Evolutionary conservation across 306 rosid species (phyloP).

Genomic region (cucumber (Cucumis sativus)): DNA sequence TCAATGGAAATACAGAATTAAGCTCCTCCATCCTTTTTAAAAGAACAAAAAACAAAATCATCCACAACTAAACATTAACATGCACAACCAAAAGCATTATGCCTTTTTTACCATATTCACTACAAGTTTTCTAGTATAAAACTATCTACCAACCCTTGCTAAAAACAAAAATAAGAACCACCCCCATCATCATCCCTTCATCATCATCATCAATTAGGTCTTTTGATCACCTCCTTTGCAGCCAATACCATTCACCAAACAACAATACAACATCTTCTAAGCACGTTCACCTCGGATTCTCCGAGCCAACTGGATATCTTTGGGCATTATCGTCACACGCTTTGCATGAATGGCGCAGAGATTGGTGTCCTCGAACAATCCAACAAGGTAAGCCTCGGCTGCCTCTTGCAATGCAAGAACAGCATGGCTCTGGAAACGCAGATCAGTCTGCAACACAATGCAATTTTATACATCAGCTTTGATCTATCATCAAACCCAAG

Average conservation of each 20-base stretch:
- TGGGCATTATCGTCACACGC: constrained; percentile 92
- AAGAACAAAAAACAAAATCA: background rate
- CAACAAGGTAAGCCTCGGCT: constrained; percentile 86
- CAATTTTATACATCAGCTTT: background rate
- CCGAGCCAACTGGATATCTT: constrained; percentile 86
- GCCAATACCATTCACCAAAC: constrained; percentile 18
- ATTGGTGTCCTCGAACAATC: constrained; percentile 84
- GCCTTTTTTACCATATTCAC: background rate
- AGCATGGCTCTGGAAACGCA: constrained; percentile 95
- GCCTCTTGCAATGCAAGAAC: constrained; percentile 90
- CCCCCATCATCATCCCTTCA: background rate
- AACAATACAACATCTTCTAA: constrained; percentile 7
- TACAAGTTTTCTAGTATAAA: background rate
- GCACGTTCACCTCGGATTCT: constrained; percentile 94
- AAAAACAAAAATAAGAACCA: background rate
- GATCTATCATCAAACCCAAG: background rate
- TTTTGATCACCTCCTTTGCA: constrained; percentile 23
- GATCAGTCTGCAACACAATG: constrained; percentile 48
- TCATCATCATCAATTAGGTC: background rate
- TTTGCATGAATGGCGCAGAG: constrained; percentile 88
- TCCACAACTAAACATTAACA: background rate
- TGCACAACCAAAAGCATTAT: background rate
- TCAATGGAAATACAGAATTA: background rate
- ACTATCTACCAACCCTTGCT: background rate
- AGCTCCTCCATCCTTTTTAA: background rate